Percentiles rank a stretch among this genome's conserved stretches.
Conservation (phyloP, 2,329 filamentous ascomycete species). For the Rachicladosporium sp. region DNA sequence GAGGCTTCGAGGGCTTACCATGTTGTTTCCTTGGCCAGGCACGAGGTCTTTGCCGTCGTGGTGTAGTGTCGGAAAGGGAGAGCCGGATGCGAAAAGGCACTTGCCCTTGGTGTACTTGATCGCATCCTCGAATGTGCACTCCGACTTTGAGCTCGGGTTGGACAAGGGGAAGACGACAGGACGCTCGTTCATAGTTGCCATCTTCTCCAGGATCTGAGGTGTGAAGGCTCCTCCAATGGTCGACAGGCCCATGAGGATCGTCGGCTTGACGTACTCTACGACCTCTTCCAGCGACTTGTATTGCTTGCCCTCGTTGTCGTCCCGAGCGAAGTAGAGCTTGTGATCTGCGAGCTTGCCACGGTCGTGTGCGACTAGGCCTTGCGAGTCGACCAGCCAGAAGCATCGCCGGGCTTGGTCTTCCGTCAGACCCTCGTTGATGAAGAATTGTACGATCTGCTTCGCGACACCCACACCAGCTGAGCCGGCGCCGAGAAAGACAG, state of each 20-base stretch:
- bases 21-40: conserved; percentile 60
- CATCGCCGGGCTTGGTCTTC: conserved; percentile 78
- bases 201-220: conserved; percentile 60
- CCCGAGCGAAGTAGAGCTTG: conserved; percentile 56
- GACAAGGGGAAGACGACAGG: conserved; percentile 79
- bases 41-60: conserved; percentile 33
- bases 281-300: conserved; percentile 76
- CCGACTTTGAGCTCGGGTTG: conserved; percentile 91
- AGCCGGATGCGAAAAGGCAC: conserved; percentile 88
- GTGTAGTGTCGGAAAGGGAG: conserved; percentile 64
- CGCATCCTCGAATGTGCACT: conserved; percentile 96
- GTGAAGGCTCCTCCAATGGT: conserved; percentile 94
- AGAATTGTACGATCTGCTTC: conserved; percentile 95
- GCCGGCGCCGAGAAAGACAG: conserved; percentile 92
- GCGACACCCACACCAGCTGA: conserved; percentile 94
- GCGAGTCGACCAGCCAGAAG: conserved; percentile 94
- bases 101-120: conserved; percentile 82
- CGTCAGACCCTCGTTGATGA: conserved; percentile 79
- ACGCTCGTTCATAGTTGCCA: conserved; percentile 51
- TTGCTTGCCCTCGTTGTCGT: conserved; percentile 52
- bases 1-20: conserved; percentile 23
- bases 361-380: conserved; percentile 79
- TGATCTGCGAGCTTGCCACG: conserved; percentile 87
- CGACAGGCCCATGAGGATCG: conserved; percentile 84
- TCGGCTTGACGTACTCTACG: conserved; percentile 88